phyloP scores from a whole-genome alignment of 75 land plant genomes.

The Isoetes taiwanensis region DNA sequence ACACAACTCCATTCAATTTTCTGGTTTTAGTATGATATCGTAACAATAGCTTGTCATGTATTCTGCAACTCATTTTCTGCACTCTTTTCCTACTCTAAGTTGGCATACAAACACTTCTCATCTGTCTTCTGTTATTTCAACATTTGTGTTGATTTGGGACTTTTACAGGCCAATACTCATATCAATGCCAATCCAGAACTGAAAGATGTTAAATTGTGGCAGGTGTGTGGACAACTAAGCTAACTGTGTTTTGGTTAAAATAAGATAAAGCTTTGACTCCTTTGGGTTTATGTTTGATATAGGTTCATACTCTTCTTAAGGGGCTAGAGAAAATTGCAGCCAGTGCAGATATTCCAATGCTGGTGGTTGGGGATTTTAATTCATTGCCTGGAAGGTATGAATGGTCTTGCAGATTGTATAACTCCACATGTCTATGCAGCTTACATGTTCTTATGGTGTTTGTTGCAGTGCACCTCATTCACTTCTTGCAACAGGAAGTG shows the following conservation, averaged over 20 bases:
- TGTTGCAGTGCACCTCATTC: conserved; percentile 83
- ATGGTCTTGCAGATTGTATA: too few species aligned
- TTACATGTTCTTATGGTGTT: too few species aligned
- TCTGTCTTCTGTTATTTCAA: too few species aligned
- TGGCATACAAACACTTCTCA: too few species aligned
- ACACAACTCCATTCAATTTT: too few species aligned
- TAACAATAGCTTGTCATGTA: too few species aligned
- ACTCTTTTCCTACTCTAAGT: too few species aligned
- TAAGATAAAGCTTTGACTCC: neutral
- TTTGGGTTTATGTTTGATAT: neutral
- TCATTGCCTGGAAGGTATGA: conserved; percentile 26
- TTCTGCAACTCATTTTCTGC: neutral
- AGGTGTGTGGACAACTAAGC: conserved; percentile 3
- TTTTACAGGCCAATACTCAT: conserved; percentile 13
- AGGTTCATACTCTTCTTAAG: conserved; percentile 9
- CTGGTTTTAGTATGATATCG: too few species aligned
- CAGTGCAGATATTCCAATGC: conserved; percentile 15
- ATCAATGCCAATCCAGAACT: conserved; percentile 5
- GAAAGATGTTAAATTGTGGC: conserved; percentile 16
- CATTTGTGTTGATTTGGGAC: too few species aligned
- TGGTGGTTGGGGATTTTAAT: conserved; percentile 31
- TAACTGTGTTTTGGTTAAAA: neutral
- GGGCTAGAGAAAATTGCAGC: conserved; percentile 18
- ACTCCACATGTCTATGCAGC: too few species aligned
- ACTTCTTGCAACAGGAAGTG: conserved; percentile 81